Conservation (phyloP, 371 early-diverging fungal genomes). For the Mortierella sp. region DNA sequence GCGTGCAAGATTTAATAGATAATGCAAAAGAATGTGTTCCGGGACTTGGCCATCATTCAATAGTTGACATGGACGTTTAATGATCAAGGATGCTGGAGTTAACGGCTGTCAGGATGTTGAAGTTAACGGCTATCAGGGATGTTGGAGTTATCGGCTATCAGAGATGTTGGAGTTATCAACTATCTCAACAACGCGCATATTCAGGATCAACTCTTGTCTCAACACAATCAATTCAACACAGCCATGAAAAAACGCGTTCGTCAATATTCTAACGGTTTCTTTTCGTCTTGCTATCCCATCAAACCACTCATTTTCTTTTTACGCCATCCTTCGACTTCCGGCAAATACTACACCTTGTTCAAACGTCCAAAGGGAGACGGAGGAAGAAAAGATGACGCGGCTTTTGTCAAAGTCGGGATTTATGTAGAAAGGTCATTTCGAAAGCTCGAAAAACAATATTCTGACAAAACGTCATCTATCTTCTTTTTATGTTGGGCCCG, state of each 20-base stretch:
- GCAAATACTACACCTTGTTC: too few relatives aligned
- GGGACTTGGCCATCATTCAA: background rate
- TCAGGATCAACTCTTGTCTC: too few relatives aligned
- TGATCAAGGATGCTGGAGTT: background rate
- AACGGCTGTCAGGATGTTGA: background rate
- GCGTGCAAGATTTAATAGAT: too few relatives aligned
- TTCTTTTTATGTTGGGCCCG: background rate
- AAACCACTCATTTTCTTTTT: conserved; percentile 1
- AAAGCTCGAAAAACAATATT: conserved; percentile 3
- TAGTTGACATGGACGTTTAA: background rate
- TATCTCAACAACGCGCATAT: too few relatives aligned
- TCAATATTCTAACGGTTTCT: conserved; percentile 8
- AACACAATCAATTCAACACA: background rate
- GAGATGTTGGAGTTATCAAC: too few relatives aligned
- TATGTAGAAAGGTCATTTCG: conserved; percentile 36
- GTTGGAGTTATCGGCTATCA: too few relatives aligned
- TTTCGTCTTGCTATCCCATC: background rate
- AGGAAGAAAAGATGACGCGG: conserved; percentile 75
- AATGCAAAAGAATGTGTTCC: too few relatives aligned
- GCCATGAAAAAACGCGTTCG: conserved; percentile 16
- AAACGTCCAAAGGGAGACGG: conserved; percentile 59
- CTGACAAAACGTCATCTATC: conserved; percentile 2
- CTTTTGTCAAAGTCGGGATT: conserved; percentile 73
- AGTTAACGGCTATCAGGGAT: too few relatives aligned
- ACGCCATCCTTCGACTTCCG: background rate